Conservation (phyloP, 2,329 filamentous ascomycete genomes). For the Alternaria burnsii region DNA sequence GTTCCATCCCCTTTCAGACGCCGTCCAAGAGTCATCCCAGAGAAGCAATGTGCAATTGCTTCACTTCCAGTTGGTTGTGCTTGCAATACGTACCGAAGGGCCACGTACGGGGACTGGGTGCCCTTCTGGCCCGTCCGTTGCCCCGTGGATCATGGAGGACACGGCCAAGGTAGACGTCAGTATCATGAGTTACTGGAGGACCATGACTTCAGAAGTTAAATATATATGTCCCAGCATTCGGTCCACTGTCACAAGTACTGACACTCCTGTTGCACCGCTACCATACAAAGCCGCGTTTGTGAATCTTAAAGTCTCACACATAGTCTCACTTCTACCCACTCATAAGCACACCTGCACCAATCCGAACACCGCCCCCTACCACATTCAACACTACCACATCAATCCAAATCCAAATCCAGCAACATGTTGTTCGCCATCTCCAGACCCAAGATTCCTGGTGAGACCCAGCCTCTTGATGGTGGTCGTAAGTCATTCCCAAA, state of each 20-base stretch:
- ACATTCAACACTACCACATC: conserved; percentile 9
- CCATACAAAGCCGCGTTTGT: conserved; percentile 20
- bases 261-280: conserved; percentile 29
- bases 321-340: conserved; percentile 26
- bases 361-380: conserved; percentile 9
- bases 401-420: conserved; percentile 7
- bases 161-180: conserved; percentile 23
- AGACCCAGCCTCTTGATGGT: conserved; percentile 28
- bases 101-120: conserved; percentile 45
- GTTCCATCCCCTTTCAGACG: conserved; percentile 41
- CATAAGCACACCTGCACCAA: conserved; percentile 24
- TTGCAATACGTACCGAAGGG: conserved; percentile 37
- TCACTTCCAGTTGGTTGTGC: conserved; percentile 44
- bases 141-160: conserved; percentile 38
- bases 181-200: conserved; percentile 21
- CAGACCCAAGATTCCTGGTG: conserved; percentile 21
- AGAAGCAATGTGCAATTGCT: conserved; percentile 38
- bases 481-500: conserved; percentile 26
- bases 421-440: conserved; percentile 22
- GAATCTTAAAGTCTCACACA: conserved; percentile 33
- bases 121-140: conserved; percentile 42
- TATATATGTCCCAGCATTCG: conserved; percentile 33
- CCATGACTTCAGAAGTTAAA: conserved; percentile 19
- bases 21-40: conserved; percentile 36
- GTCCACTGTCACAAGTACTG: conserved; percentile 31